phyloP scores from a whole-genome alignment of 2,329 filamentous ascomycete species.

The Ceratocystis smalleyi region DNA sequence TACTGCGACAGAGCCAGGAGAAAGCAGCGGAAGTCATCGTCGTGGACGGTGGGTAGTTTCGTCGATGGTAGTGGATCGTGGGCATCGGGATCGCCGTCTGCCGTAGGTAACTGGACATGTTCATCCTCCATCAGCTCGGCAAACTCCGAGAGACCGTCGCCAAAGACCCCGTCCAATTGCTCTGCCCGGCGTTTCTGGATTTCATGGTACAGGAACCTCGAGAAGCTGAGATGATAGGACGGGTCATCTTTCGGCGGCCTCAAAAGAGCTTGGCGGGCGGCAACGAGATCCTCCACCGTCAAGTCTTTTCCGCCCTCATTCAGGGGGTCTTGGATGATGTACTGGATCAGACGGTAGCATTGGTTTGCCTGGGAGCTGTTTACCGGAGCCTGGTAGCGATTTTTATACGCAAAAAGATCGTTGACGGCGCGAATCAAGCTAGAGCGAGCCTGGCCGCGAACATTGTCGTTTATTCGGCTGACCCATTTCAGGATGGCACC shows the following conservation, averaged over 20 bases:
- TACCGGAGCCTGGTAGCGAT: conserved; percentile 33
- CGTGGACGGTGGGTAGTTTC: conserved; percentile 8
- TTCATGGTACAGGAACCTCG: conserved; percentile 29
- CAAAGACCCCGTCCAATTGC: conserved; percentile 18
- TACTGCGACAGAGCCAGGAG: conserved; percentile 37
- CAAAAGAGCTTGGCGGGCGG: conserved; percentile 31
- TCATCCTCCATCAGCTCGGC: conserved; percentile 19
- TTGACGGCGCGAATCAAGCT: conserved; percentile 51
- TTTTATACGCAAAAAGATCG: conserved; percentile 45
- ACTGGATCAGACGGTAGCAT: conserved; percentile 40
- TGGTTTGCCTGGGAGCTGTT: conserved; percentile 51
- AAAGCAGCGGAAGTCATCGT: conserved; percentile 29
- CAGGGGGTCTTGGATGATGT: conserved; percentile 34
- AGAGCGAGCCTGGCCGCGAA: conserved; percentile 46
- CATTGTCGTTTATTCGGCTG: conserved; percentile 44
- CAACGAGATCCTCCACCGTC: conserved; percentile 29
- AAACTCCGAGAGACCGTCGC: conserved; percentile 13
- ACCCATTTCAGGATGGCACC: conserved; percentile 54
- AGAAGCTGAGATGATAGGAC: conserved; percentile 33
- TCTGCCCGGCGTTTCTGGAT: conserved; percentile 17
- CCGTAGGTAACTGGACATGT: not conserved
- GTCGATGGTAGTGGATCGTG: conserved; percentile 8
- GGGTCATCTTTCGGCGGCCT: conserved; percentile 30
- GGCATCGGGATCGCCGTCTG: conserved; percentile 16
- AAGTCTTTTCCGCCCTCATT: conserved; percentile 23